Evolutionary conservation across 768 basidiomycete species (phyloP).

Genomic region (Rhizopogon rudus): DNA sequence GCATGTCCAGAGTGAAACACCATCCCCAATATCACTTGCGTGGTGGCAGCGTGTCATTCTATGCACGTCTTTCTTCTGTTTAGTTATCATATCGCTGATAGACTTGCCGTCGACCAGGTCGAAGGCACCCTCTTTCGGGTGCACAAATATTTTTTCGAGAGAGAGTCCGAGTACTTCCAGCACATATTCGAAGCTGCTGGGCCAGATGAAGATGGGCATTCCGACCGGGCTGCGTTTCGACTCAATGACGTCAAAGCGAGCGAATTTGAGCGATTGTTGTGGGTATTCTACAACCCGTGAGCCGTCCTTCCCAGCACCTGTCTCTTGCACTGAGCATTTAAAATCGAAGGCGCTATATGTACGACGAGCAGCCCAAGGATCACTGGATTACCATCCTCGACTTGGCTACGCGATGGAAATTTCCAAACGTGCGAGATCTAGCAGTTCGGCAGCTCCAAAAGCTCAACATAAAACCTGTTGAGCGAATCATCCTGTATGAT

Average conservation of each 20-base stretch:
- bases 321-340: neutral
- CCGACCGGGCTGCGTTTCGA: slow-evolving; percentile 4
- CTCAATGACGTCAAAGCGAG: slow-evolving; percentile 22
- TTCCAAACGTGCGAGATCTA: slow-evolving; percentile 42
- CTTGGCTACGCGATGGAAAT: slow-evolving; percentile 52
- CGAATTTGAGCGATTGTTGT: slow-evolving; percentile 44
- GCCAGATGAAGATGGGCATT: neutral
- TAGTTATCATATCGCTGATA: neutral
- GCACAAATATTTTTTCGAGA: slow-evolving; percentile 33
- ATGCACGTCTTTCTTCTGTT: neutral
- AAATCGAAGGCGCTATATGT: slow-evolving; percentile 43
- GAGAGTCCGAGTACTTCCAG: slow-evolving; percentile 29
- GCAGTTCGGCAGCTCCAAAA: slow-evolving; percentile 54
- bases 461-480: slow-evolving; percentile 39
- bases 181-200: slow-evolving; percentile 12
- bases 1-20: neutral
- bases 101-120: slow-evolving; percentile 21
- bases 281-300: slow-evolving; percentile 56
- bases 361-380: slow-evolving; percentile 43
- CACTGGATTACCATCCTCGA: slow-evolving; percentile 53
- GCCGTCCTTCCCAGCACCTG: slow-evolving; percentile 7
- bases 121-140: slow-evolving; percentile 29
- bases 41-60: neutral
- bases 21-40: neutral
- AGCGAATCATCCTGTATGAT: slow-evolving; percentile 56